phyloP scores from a whole-genome alignment of 2,329 filamentous ascomycete species.

The Botrytis squamosa region DNA sequence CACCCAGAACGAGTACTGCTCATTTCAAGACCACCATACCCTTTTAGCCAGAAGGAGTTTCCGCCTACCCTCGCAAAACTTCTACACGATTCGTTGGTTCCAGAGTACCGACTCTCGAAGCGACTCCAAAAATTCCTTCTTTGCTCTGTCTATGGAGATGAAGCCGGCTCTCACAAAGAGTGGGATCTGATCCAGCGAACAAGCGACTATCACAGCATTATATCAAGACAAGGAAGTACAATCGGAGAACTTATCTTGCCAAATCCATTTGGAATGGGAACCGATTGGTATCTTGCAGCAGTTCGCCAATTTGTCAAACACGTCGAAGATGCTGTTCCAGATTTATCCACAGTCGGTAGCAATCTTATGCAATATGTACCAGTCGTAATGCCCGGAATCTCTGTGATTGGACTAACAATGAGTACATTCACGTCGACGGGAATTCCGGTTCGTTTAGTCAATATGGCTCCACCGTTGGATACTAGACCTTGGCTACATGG shows the following conservation, averaged over 20 bases:
- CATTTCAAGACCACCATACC: neutral
- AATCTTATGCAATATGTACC: neutral
- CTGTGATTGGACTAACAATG: neutral
- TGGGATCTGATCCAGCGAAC: neutral
- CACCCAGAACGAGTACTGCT: neutral
- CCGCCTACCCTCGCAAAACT: neutral
- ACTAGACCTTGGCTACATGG: neutral
- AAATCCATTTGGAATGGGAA: constrained; percentile 9
- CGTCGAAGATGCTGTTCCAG: neutral
- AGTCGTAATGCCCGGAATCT: neutral
- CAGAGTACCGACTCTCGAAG: neutral
- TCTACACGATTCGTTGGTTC: neutral
- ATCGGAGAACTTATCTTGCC: neutral
- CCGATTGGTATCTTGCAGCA: neutral
- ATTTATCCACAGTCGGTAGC: neutral
- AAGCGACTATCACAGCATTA: neutral
- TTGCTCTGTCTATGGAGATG: neutral
- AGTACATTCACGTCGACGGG: neutral
- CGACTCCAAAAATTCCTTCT: neutral
- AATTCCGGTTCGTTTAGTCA: neutral
- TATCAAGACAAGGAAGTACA: neutral
- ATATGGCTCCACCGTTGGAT: neutral
- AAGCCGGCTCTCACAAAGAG: neutral
- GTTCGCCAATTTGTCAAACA: neutral
- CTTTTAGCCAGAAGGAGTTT: rapidly evolving